Conservation (phyloP, 2,329 filamentous ascomycete species). For the Curvularia spicifera region DNA sequence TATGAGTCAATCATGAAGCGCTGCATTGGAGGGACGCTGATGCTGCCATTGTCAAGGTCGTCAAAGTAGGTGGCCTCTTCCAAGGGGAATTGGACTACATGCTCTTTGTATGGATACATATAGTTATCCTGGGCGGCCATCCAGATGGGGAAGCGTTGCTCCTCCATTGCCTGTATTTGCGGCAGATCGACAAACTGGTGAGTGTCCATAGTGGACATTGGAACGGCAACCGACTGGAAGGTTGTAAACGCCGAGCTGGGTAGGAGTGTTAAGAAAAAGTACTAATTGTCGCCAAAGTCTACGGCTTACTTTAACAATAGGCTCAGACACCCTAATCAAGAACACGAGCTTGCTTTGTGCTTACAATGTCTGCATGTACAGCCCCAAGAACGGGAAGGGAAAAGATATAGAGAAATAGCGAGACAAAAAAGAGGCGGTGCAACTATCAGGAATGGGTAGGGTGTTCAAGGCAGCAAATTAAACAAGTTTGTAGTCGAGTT, state of each 20-base stretch:
- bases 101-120: constrained; percentile 23
- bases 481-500: constrained; percentile 25
- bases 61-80: constrained; percentile 30
- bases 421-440: constrained; percentile 40
- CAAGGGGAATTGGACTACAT: constrained; percentile 15
- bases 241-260: background rate
- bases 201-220: constrained; percentile 20
- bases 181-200: constrained; percentile 42
- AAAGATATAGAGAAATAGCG: constrained; percentile 18
- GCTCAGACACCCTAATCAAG: background rate
- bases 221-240: background rate
- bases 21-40: constrained; percentile 42
- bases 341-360: constrained; percentile 3
- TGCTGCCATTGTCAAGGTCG: constrained; percentile 25
- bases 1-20: constrained; percentile 44
- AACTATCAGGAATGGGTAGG: constrained; percentile 18
- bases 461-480: constrained; percentile 33
- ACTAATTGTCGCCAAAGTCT: background rate
- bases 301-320: constrained; percentile 5
- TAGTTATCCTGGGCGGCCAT: constrained; percentile 19
- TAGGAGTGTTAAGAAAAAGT: background rate
- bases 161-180: constrained; percentile 38
- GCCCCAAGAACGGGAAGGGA: constrained; percentile 15
- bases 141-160: constrained; percentile 24
- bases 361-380: constrained; percentile 9